Evolutionary conservation across 2,329 filamentous ascomycete species (phyloP).

Genomic region (Fusarium torreyae): DNA sequence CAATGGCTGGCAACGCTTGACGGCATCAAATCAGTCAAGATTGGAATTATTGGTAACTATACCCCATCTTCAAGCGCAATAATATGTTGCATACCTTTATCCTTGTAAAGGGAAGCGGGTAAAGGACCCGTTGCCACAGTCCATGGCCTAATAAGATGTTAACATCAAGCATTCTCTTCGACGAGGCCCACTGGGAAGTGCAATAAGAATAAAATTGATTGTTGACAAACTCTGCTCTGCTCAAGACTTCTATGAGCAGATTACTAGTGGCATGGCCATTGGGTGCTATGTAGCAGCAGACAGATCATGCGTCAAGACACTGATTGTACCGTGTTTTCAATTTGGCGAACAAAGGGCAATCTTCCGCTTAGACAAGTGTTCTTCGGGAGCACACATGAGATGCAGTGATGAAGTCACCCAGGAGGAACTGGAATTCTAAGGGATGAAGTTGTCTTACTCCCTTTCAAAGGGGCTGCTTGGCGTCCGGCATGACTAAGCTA

Average conservation of each 20-base stretch:
- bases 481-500: slow-evolving; percentile 42
- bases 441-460: slow-evolving; percentile 46
- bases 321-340: slow-evolving; percentile 4
- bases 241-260: slow-evolving; percentile 25
- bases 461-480: slow-evolving; percentile 38
- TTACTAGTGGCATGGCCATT: neutral
- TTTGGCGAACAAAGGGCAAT: slow-evolving; percentile 5
- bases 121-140: neutral
- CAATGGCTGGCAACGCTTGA: neutral
- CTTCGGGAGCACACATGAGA: slow-evolving; percentile 9
- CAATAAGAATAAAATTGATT: neutral
- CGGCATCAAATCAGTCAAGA: neutral
- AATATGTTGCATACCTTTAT: neutral
- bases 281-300: neutral
- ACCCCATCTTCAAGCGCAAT: slow-evolving; percentile 10
- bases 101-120: neutral
- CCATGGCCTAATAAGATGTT: neutral
- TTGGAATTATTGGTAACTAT: slow-evolving; percentile 17
- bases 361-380: neutral
- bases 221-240: slow-evolving; percentile 3
- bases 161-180: neutral
- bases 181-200: slow-evolving; percentile 2
- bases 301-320: neutral
- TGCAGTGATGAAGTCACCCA: slow-evolving; percentile 31
- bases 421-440: slow-evolving; percentile 47